phyloP scores from a whole-genome alignment of 2,329 filamentous ascomycete species.

The Dactylellina parvicollis region DNA sequence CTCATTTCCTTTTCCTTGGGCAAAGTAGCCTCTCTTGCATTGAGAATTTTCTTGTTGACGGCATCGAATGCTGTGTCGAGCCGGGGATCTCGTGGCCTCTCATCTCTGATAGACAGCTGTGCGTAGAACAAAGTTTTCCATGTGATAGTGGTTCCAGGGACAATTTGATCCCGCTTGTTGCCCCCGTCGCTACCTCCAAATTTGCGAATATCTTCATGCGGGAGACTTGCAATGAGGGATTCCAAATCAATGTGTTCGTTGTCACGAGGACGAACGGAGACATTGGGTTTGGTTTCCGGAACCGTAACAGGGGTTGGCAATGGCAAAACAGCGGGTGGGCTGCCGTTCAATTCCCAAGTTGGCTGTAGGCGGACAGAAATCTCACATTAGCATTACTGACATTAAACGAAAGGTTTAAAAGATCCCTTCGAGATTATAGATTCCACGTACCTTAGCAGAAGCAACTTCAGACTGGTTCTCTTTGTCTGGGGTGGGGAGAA shows the following conservation, averaged over 20 bases:
- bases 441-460: slow-evolving; percentile 28
- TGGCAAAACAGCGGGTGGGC: not conserved
- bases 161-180: not conserved
- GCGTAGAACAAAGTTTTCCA: not conserved
- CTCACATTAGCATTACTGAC: slow-evolving; percentile 3
- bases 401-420: not conserved
- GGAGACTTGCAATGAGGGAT: not conserved
- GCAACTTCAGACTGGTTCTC: slow-evolving; percentile 16
- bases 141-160: slow-evolving; percentile 2
- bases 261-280: too few relatives aligned
- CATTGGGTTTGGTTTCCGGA: not conserved
- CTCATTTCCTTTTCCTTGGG: slow-evolving; percentile 5
- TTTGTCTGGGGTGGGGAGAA: slow-evolving; percentile 40
- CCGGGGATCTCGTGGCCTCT: slow-evolving; percentile 2
- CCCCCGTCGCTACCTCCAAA: not conserved
- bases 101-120: not conserved
- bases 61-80: slow-evolving; percentile 10
- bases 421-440: too few relatives aligned
- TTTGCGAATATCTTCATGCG: not conserved
- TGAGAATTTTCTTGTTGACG: not conserved
- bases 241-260: slow-evolving; percentile 1
- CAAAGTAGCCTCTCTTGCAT: not conserved
- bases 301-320: not conserved
- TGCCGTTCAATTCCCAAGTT: slow-evolving; percentile 20
- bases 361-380: not conserved